Evolutionary conservation across 2,329 filamentous ascomycete genomes (phyloP).

Genomic region (Byssochlamys sp.): DNA sequence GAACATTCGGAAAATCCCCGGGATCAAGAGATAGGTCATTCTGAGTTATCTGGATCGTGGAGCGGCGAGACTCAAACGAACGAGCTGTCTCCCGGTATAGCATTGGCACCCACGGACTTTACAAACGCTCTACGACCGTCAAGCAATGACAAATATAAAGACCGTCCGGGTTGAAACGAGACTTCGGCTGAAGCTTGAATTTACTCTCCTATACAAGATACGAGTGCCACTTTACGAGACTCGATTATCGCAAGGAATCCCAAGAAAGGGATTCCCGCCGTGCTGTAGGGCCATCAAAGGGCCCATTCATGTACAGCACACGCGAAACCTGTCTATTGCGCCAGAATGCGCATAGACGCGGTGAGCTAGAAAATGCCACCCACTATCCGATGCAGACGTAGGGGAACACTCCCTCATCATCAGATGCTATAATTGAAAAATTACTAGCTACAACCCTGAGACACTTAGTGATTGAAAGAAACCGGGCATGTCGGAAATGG

Average conservation of each 20-base stretch:
- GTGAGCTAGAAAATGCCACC: background rate
- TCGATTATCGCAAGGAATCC: background rate
- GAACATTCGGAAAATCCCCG: conserved; percentile 17
- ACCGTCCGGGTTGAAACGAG: background rate
- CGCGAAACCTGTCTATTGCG: background rate
- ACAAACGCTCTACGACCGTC: background rate
- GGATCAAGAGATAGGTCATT: conserved; percentile 13
- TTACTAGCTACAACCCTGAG: background rate
- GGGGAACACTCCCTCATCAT: background rate
- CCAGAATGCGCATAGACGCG: background rate
- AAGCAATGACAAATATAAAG: background rate
- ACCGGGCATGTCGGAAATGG: background rate
- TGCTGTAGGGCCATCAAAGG: background rate
- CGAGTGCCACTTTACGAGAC: too few relatives aligned
- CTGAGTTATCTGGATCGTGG: conserved; percentile 19
- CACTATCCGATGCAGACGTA: background rate
- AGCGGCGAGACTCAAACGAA: conserved; percentile 20
- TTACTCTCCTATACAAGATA: background rate
- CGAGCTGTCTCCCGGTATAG: background rate
- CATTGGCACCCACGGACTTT: background rate
- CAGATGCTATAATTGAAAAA: background rate
- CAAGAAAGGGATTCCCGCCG: background rate
- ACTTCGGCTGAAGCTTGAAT: background rate
- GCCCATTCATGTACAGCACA: background rate
- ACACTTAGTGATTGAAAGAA: background rate